Percentiles rank a stretch among this genome's conserved stretches.
phyloP scores from a whole-genome alignment of 306 rosid genomes.

The Cucurbita ficifolia region DNA sequence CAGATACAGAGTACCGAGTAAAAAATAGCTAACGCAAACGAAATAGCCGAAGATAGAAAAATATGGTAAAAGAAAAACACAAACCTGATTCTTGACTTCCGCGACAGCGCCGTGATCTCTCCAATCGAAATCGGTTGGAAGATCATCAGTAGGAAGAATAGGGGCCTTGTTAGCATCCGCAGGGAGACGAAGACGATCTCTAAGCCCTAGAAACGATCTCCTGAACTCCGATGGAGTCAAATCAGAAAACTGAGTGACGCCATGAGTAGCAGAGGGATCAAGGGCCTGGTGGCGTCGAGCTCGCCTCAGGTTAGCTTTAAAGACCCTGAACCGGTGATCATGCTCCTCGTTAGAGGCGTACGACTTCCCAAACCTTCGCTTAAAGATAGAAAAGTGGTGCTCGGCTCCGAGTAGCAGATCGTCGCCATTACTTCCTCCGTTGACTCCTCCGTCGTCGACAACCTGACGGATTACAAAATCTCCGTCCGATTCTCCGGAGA shows the following conservation, averaged over 20 bases:
- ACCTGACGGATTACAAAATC: slow-evolving; percentile 57
- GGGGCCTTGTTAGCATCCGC: slow-evolving; percentile 62
- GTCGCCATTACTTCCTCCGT: background rate
- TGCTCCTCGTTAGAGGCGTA: slow-evolving; percentile 61
- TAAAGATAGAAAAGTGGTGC: slow-evolving; percentile 62
- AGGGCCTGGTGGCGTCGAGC: slow-evolving; percentile 57
- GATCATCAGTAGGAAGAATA: slow-evolving; percentile 56
- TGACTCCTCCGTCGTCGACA: slow-evolving; percentile 22
- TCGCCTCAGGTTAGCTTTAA: slow-evolving; percentile 52
- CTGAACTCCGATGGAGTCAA: slow-evolving; percentile 62
- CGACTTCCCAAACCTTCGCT: slow-evolving; percentile 42
- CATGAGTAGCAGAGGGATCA: slow-evolving; percentile 79
- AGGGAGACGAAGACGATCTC: slow-evolving; percentile 43
- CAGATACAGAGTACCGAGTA: background rate
- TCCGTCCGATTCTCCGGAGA: slow-evolving; percentile 10
- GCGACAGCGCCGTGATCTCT: slow-evolving; percentile 82
- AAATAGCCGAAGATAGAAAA: background rate
- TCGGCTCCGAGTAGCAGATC: slow-evolving; percentile 39
- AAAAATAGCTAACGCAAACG: background rate
- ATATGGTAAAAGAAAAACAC: background rate
- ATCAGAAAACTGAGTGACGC: slow-evolving; percentile 79
- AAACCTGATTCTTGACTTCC: slow-evolving; percentile 73
- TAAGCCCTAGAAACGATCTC: slow-evolving; percentile 42
- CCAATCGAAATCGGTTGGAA: slow-evolving; percentile 89
- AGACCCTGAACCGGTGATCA: slow-evolving; percentile 43